These are phyloP conservation scores for Chondrostereum purpureum DNA, from an alignment of 1,284 basidiomycete genomes.

Conservation along the genomic window DNA sequence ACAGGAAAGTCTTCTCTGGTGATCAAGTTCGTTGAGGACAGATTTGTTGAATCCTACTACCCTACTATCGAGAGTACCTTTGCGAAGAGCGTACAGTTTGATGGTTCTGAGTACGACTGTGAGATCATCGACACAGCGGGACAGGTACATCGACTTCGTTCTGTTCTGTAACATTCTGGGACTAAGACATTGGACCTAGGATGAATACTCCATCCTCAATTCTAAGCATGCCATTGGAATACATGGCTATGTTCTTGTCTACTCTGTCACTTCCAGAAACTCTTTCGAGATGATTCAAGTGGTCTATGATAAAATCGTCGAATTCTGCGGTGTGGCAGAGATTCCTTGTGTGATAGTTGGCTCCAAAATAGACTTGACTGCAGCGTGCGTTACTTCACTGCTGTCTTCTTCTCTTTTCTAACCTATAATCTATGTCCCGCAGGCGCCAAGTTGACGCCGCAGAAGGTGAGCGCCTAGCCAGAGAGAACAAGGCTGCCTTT, in stretches of 20 bases:
- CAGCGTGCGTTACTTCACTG: conserved; percentile 29
- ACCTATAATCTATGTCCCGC: conserved; percentile 21
- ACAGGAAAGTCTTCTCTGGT: conserved; percentile 47
- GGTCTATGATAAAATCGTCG: conserved; percentile 96
- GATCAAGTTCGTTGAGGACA: conserved; percentile 45
- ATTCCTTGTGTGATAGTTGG: conserved; percentile 97
- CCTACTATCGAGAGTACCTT: conserved; percentile 83
- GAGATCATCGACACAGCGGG: conserved; percentile 99
- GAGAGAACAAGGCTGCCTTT: conserved; percentile 69
- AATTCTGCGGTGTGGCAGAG: conserved; percentile 85
- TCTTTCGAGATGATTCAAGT: conserved; percentile 97
- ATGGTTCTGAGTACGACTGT: conserved; percentile 83
- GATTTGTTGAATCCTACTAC: conserved; percentile 46
- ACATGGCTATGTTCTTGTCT: conserved; percentile 64
- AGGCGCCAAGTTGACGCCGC: conserved; percentile 71
- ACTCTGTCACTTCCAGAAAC: conserved; percentile 87
- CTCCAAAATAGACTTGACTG: conserved; percentile 85
- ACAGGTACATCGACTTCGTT: conserved; percentile 64
- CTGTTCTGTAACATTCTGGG: background rate
- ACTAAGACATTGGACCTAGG: no score
- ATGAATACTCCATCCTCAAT: conserved; percentile 46
- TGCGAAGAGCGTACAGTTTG: conserved; percentile 77
- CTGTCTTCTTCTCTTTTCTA: conserved; percentile 4
- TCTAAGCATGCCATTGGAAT: conserved; percentile 47
- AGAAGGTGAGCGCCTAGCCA: conserved; percentile 77